Evolutionary conservation across 495 filamentous ascomycete species (phyloP), one percentile per base, ranked within the genome.

Genomic region (Penicillium mononematosum): DNA sequence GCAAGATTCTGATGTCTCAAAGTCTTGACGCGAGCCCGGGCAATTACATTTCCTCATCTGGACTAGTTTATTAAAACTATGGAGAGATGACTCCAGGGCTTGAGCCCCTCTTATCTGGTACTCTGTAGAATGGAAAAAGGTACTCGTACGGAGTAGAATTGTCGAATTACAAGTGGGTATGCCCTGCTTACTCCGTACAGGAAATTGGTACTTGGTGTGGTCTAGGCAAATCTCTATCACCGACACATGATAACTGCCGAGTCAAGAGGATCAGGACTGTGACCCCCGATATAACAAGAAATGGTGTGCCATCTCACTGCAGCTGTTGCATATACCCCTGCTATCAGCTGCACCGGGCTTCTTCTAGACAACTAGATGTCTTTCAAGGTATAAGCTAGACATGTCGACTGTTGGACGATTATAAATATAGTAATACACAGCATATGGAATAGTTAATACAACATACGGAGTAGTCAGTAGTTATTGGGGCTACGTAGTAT

Each of bases 301-400:
- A 48, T 27, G 17, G 53, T 65, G 64, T 66, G 56, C 54, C 59
- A 62, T 62, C 65, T 67, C 51, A 65, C 61, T 62, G 64, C 64
- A 60, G 53, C 19, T 49, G 27, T 31, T 58, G 62, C 56, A 62
- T 50, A 62, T 46, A 54, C 56, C 59, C 61, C 56, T 58, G 59
- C 44, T 20, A 53, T 59, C 38, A 53, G 55, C 61, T 63, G 64
- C 61, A 57, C 42, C 44, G 61, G 61, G 53, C 61, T 55, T 54
- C 53, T 55, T 42, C 45, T 64, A 31, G 44, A 39, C 36, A 48
- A 3, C 14, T n/a, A 17, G 10, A 49, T 42, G 43, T 10, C n/a
- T 32, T 48, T 12, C 11, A 25, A 51, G 10, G 16, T 32, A 17
- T n/a, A 39, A 39, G 36, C 7, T 39, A 6, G 34, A 16, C 14